Conservation (phyloP, 176 grass and related monocot genomes). For the Typha latifolia region DNA sequence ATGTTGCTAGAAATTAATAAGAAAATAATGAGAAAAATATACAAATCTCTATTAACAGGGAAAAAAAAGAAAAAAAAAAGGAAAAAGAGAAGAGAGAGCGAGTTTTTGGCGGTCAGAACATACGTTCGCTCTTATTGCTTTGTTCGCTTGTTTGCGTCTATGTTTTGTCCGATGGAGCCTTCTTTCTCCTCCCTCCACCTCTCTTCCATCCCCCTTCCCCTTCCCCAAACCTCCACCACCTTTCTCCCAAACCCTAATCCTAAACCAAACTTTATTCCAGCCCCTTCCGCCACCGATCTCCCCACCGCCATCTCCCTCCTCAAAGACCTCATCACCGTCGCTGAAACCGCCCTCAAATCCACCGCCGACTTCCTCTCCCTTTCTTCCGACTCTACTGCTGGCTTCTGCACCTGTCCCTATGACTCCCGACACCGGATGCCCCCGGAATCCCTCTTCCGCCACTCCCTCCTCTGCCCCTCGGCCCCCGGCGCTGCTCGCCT, state of each 20-base stretch:
- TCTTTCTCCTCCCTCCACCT: conserved; percentile 5
- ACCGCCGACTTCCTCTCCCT: conserved; percentile 21
- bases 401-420: conserved; percentile 22
- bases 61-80: too few species aligned
- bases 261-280: background rate
- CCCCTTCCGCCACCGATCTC: conserved; percentile 4
- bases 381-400: background rate
- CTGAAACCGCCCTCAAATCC: conserved; percentile 37
- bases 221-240: too few species aligned
- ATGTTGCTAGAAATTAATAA: too few species aligned
- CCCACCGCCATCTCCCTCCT: conserved; percentile 40
- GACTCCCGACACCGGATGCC: conserved; percentile 26
- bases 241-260: conserved; percentile 7
- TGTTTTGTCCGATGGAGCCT: background rate
- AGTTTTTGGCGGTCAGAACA: too few species aligned
- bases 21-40: too few species aligned
- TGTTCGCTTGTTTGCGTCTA: too few species aligned
- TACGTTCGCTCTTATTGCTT: too few species aligned
- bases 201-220: background rate
- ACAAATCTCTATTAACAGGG: too few species aligned
- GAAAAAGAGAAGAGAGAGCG: too few species aligned
- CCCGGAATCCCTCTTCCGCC: conserved; percentile 30
- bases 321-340: conserved; percentile 39
- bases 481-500: conserved; percentile 7
- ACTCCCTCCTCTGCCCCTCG: conserved; percentile 30